phyloP scores from a whole-genome alignment of 164 flowering plant species.

The Amborella trichopoda region DNA sequence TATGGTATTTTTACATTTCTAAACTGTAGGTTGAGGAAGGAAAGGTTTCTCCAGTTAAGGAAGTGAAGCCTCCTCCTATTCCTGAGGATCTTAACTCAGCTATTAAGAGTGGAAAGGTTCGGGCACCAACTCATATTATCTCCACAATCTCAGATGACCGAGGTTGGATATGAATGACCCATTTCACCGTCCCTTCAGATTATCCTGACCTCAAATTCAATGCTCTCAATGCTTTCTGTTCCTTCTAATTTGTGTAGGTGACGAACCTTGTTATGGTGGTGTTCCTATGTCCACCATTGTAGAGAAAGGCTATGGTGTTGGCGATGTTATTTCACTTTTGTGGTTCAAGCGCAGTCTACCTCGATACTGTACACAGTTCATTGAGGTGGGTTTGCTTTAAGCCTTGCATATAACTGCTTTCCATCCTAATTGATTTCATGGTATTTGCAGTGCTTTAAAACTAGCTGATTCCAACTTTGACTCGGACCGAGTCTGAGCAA shows the following conservation, averaged over 20 bases:
- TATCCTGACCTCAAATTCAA: neutral
- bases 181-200: no score
- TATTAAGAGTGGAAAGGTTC: conserved; percentile 96
- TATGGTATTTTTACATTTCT: conserved; percentile 3
- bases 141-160: conserved; percentile 98
- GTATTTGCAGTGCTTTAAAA: no score
- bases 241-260: conserved; percentile 42
- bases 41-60: conserved; percentile 67
- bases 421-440: no score
- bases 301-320: conserved; percentile 80
- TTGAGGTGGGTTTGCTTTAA: conserved; percentile 38
- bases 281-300: conserved; percentile 92
- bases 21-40: conserved; percentile 72
- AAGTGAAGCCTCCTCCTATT: conserved; percentile 81
- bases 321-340: conserved; percentile 90
- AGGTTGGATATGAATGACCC: no score
- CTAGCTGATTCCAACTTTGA: no score
- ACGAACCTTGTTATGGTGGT: conserved; percentile 92
- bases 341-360: conserved; percentile 99
- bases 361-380: conserved; percentile 77
- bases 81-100: conserved; percentile 96
- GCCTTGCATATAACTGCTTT: no score
- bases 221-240: conserved; percentile 4
- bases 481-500: no score
- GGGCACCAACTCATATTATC: conserved; percentile 97